These are phyloP conservation scores for Venturia oleaginea DNA, from an alignment of 2,329 filamentous ascomycete genomes.

Conservation along the genomic window DNA sequence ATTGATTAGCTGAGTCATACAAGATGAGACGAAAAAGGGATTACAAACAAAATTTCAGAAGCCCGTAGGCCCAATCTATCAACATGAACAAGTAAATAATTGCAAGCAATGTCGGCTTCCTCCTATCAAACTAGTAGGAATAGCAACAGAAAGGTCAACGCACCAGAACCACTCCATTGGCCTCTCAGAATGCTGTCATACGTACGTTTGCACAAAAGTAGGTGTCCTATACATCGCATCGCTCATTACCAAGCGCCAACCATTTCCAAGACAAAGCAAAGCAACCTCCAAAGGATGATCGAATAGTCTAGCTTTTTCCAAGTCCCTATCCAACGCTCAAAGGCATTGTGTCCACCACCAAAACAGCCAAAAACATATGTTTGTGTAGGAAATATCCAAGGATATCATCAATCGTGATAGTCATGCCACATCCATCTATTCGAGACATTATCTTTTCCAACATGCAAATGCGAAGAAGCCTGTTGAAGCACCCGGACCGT, in stretches of 20 bases:
- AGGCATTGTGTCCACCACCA: neutral
- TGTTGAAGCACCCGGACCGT: neutral
- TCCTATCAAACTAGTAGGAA: too few relatives aligned
- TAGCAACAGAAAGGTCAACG: neutral
- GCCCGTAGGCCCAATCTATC: too few relatives aligned
- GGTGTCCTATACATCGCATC: neutral
- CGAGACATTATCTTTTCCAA: neutral
- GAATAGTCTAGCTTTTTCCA: neutral
- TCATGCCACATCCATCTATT: neutral
- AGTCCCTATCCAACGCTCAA: neutral
- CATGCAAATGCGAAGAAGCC: neutral
- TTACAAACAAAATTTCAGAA: too few relatives aligned
- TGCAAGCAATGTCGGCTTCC: too few relatives aligned
- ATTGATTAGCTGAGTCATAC: too few relatives aligned
- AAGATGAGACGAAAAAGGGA: constrained; percentile 30
- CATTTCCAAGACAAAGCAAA: neutral
- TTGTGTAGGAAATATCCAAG: neutral
- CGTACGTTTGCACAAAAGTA: neutral
- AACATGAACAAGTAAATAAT: too few relatives aligned
- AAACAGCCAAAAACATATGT: neutral
- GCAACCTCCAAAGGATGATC: neutral
- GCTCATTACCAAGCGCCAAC: neutral
- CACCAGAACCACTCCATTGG: neutral
- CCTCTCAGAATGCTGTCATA: neutral
- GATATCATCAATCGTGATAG: neutral